These are phyloP conservation scores for Jacaranda mimosifolia DNA, from an alignment of 257 asterid genomes.

Conservation along the genomic window DNA sequence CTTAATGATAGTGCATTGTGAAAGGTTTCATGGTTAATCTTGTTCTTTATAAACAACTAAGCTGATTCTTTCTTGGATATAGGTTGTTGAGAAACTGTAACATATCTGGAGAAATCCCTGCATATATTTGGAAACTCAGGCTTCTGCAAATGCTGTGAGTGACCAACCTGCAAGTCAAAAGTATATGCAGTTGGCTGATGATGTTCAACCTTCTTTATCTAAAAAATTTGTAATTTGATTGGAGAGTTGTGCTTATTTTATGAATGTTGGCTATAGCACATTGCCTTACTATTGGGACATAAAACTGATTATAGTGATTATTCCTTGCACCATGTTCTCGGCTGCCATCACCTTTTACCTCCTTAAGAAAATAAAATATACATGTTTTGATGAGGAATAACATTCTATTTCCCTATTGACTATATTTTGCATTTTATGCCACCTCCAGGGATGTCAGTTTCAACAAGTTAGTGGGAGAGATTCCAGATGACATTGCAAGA, in stretches of 20 bases:
- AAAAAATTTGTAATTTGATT: background rate
- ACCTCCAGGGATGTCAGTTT: conserved; percentile 77
- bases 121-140: conserved; percentile 71
- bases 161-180: conserved; percentile 3
- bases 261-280: no score
- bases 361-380: background rate
- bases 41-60: conserved; percentile 31
- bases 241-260: no score
- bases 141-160: conserved; percentile 72
- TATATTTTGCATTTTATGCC: conserved; percentile 25
- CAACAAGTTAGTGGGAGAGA: conserved; percentile 68
- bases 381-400: background rate
- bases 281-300: no score
- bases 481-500: conserved; percentile 63
- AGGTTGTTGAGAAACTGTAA: conserved; percentile 84
- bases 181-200: background rate
- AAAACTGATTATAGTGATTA: no score
- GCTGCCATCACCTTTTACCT: no score
- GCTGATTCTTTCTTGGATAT: conserved; percentile 31
- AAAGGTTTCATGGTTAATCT: conserved; percentile 23
- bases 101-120: conserved; percentile 76
- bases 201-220: background rate
- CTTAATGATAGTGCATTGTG: conserved; percentile 12
- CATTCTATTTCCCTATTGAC: conserved; percentile 13
- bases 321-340: no score